A percentile compares a stretch with the other conserved stretches of the same genome.
Conservation (phyloP, 768 basidiomycete species). For the Hygrophorus russula region DNA sequence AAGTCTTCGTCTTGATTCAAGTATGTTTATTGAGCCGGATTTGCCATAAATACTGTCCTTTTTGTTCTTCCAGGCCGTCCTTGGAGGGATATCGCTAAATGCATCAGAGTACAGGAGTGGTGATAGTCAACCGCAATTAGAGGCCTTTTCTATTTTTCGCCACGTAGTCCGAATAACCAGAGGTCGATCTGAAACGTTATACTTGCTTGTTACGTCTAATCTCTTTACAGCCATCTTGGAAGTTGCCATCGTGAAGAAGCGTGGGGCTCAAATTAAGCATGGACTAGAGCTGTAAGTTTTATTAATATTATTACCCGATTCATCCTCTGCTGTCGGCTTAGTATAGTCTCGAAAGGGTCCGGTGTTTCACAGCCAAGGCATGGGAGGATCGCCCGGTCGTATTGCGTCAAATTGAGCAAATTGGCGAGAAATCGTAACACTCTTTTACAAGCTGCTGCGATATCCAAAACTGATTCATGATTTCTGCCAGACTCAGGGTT, state of each 20-base stretch:
- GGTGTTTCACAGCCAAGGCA: constrained; percentile 71
- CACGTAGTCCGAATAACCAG: constrained; percentile 65
- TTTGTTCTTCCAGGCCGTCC: constrained; percentile 41
- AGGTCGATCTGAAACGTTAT: constrained; percentile 30
- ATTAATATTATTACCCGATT: not conserved
- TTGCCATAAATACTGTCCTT: not conserved
- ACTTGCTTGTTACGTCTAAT: constrained; percentile 2
- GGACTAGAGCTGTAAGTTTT: constrained; percentile 64
- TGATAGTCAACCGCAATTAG: constrained; percentile 65
- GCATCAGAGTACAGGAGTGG: constrained; percentile 55
- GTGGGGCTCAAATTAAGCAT: constrained; percentile 58
- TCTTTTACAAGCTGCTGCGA: not conserved
- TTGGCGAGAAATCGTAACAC: constrained; percentile 85
- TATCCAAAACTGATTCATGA: not conserved
- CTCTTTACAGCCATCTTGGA: constrained; percentile 56
- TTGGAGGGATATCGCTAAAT: constrained; percentile 61
- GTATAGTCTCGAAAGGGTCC: constrained; percentile 36
- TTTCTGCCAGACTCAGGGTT: constrained; percentile 22
- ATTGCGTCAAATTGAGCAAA: constrained; percentile 77
- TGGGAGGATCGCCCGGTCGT: constrained; percentile 88
- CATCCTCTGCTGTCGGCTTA: not conserved
- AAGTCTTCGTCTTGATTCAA: constrained; percentile 74
- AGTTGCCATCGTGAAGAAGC: constrained; percentile 53
- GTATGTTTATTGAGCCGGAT: constrained; percentile 22
- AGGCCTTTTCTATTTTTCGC: constrained; percentile 61